A percentile compares a stretch with the other conserved stretches of the same genome.
Evolutionary conservation across 225 moss, liverwort and hornwort genomes (phyloP).

Genomic region (Polytrichum formosum): DNA sequence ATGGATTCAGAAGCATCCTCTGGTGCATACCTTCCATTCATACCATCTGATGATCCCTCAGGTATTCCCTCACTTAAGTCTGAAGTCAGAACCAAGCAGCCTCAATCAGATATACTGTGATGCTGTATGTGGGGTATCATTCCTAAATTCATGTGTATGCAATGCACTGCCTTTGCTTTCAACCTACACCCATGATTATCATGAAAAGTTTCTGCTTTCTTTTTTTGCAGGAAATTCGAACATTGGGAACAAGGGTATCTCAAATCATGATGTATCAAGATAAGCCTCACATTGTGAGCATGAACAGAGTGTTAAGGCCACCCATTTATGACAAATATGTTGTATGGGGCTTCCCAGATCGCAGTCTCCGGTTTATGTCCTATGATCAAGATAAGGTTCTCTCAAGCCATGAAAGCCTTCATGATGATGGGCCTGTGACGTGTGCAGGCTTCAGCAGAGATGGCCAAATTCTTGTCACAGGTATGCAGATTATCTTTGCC

Average conservation of each 20-base stretch:
- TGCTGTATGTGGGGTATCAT: too few relatives aligned
- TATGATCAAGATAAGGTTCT: constrained; percentile 94
- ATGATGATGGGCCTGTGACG: constrained; percentile 77
- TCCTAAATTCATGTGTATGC: too few relatives aligned
- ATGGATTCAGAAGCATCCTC: constrained; percentile 68
- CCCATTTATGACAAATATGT: constrained; percentile 83
- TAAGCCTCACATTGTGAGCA: constrained; percentile 59
- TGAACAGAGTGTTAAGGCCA: constrained; percentile 78
- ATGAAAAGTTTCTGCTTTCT: not conserved
- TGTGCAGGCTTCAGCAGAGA: constrained; percentile 96
- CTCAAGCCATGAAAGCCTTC: constrained; percentile 91
- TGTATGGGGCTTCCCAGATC: constrained; percentile 90
- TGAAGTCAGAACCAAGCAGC: not conserved
- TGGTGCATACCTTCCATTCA: constrained; percentile 54
- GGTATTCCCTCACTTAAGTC: constrained; percentile 18
- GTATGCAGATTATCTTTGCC: constrained; percentile 16
- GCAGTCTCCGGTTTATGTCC: constrained; percentile 78
- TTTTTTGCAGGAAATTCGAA: constrained; percentile 61
- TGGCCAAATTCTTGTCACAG: constrained; percentile 86
- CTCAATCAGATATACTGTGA: too few relatives aligned
- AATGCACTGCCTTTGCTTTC: too few relatives aligned
- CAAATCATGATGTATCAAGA: constrained; percentile 90
- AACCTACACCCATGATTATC: too few relatives aligned
- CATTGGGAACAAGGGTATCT: constrained; percentile 67
- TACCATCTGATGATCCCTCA: constrained; percentile 69